These are phyloP conservation scores for Wickerhamiella kazuoi DNA, from an alignment of 805 yeast species.

Conservation along the genomic window DNA sequence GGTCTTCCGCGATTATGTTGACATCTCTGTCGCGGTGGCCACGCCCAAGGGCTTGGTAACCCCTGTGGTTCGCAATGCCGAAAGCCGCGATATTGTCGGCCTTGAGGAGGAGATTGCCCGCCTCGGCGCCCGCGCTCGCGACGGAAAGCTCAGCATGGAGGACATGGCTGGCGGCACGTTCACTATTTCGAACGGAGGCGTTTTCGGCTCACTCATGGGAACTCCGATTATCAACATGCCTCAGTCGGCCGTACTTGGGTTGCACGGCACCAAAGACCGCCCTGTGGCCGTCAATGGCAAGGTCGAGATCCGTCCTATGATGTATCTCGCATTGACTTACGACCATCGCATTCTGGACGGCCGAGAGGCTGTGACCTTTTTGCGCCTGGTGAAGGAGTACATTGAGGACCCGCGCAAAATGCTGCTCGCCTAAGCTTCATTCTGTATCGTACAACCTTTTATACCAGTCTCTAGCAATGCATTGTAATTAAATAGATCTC, in stretches of 20 bases:
- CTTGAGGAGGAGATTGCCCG: slow-evolving; percentile 71
- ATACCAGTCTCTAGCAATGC: no score
- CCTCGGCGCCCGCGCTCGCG: slow-evolving; percentile 88
- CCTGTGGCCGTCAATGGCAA: slow-evolving; percentile 93
- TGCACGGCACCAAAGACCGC: slow-evolving; percentile 95
- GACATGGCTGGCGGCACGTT: slow-evolving; percentile 99
- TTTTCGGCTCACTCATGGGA: slow-evolving; percentile 92
- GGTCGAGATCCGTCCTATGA: slow-evolving; percentile 95
- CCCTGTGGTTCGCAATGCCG: slow-evolving; percentile 94
- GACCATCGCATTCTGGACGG: slow-evolving; percentile 98
- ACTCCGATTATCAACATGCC: slow-evolving; percentile 98
- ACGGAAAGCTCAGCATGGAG: slow-evolving; percentile 86
- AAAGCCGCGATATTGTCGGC: slow-evolving; percentile 70
- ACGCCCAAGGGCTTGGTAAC: slow-evolving; percentile 98
- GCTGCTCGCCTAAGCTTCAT: slow-evolving; percentile 37
- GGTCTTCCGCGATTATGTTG: slow-evolving; percentile 91
- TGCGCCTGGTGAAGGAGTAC: slow-evolving; percentile 88
- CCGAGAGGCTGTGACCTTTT: slow-evolving; percentile 95
- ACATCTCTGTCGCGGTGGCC: slow-evolving; percentile 91
- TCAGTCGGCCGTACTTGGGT: slow-evolving; percentile 93
- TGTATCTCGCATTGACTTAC: slow-evolving; percentile 96
- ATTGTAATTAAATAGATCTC: no score
- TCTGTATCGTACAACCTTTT: no score
- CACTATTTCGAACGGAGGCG: slow-evolving; percentile 98
- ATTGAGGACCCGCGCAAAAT: slow-evolving; percentile 98